Evolutionary conservation across 306 rosid genomes (phyloP).

Genomic region (Inga leiocalycina): DNA sequence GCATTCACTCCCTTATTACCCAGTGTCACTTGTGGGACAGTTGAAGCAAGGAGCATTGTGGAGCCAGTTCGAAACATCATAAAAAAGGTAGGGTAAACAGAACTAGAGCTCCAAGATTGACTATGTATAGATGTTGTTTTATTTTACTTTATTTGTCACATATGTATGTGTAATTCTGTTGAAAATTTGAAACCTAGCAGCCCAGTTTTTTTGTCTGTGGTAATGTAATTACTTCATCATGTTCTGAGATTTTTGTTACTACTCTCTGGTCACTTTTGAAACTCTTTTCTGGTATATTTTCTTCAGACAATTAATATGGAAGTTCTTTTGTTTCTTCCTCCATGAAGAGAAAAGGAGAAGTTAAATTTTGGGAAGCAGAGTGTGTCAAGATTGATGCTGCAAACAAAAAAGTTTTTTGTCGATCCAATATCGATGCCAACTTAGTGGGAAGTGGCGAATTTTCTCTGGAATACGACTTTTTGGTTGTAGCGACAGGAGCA

Average conservation of each 20-base stretch:
- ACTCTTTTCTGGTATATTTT: slow-evolving; percentile 6
- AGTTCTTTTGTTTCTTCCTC: background rate
- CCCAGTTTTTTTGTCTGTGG: background rate
- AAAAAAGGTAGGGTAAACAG: slow-evolving; percentile 61
- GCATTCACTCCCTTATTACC: slow-evolving; percentile 95
- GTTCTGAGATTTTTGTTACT: slow-evolving; percentile 6
- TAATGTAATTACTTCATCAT: slow-evolving; percentile 25
- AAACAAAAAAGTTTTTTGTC: slow-evolving; percentile 66
- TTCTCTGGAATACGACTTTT: slow-evolving; percentile 80
- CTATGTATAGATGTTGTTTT: background rate
- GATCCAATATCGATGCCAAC: slow-evolving; percentile 50
- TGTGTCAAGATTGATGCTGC: slow-evolving; percentile 83
- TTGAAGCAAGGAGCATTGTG: slow-evolving; percentile 96
- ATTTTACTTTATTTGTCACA: slow-evolving; percentile 20
- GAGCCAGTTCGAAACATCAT: slow-evolving; percentile 88
- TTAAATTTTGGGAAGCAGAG: slow-evolving; percentile 86
- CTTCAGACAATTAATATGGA: background rate
- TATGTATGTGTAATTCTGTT: background rate
- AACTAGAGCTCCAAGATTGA: slow-evolving; percentile 21
- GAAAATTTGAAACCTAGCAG: slow-evolving; percentile 20
- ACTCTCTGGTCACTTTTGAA: slow-evolving; percentile 1
- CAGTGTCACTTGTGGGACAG: slow-evolving; percentile 93
- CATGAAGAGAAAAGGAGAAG: slow-evolving; percentile 71
- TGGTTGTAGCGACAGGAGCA: slow-evolving; percentile 84
- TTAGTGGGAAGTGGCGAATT: slow-evolving; percentile 70